Conservation (phyloP, 306 rosid genomes). For the Prosopis cineraria region DNA sequence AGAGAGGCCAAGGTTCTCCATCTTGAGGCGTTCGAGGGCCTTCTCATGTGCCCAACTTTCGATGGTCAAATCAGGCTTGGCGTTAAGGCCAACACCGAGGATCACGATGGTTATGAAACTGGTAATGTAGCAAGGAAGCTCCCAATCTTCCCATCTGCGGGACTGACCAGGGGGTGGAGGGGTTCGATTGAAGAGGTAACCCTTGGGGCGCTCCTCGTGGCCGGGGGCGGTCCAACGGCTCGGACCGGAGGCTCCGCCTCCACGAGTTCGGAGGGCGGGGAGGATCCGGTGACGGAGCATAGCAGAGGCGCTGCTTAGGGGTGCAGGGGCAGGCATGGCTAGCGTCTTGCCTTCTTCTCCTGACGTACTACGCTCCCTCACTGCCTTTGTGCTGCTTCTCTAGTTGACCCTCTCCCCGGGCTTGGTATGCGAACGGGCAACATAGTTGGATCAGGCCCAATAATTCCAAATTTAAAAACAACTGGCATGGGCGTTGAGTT, state of each 20-base stretch:
- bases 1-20: conserved; percentile 44
- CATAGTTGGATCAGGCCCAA: background rate
- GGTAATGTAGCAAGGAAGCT: conserved; percentile 94
- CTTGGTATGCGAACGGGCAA: background rate
- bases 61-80: conserved; percentile 97
- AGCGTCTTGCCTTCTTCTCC: background rate
- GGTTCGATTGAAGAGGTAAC: conserved; percentile 74
- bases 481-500: background rate
- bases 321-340: conserved; percentile 51
- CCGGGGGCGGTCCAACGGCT: conserved; percentile 89
- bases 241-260: conserved; percentile 60
- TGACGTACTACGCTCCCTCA: background rate
- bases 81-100: conserved; percentile 98
- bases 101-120: conserved; percentile 97
- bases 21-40: conserved; percentile 90
- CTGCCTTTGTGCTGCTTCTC: background rate
- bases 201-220: conserved; percentile 87
- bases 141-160: conserved; percentile 99
- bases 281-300: conserved; percentile 83
- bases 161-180: conserved; percentile 77
- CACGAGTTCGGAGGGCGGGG: conserved; percentile 65
- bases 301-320: conserved; percentile 53
- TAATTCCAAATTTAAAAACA: background rate
- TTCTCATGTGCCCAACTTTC: conserved; percentile 99
- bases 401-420: background rate